phyloP scores from a whole-genome alignment of 371 early-diverging fungal genomes.

The Mortierella sp. region DNA sequence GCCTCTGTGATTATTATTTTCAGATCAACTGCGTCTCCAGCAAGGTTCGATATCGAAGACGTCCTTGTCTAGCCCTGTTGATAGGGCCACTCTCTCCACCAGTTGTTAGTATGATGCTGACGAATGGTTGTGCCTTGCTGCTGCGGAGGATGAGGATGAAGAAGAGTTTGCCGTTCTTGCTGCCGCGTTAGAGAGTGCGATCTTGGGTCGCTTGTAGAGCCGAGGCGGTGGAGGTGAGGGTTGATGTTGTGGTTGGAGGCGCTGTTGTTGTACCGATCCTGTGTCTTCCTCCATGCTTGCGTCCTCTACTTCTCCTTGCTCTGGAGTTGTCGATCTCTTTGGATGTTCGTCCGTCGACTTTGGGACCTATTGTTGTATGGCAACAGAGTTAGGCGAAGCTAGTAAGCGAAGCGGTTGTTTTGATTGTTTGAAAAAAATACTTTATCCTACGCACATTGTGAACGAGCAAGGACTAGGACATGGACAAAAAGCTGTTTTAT shows the following conservation, averaged over 20 bases:
- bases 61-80: background rate
- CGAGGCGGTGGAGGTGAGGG: constrained; percentile 22
- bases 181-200: constrained; percentile 45
- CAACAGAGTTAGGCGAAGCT: no score
- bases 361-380: background rate
- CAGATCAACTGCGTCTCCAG: background rate
- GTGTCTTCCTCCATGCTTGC: background rate
- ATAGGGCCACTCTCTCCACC: background rate
- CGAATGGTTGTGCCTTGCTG: background rate
- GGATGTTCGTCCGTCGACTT: constrained; percentile 15
- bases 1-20: background rate
- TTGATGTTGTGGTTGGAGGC: background rate
- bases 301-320: background rate
- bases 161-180: constrained; percentile 14
- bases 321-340: constrained; percentile 26
- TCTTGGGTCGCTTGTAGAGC: constrained; percentile 46
- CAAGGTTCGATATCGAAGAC: background rate
- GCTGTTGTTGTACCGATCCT: background rate
- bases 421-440: no score
- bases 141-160: constrained; percentile 17
- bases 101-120: background rate
- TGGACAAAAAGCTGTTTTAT: background rate
- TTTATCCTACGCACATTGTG: background rate
- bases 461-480: background rate
- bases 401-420: no score